Base-by-base conservation (phyloP, 176 grass and related monocot genomes). In the Elymus sibiricus region DNA sequence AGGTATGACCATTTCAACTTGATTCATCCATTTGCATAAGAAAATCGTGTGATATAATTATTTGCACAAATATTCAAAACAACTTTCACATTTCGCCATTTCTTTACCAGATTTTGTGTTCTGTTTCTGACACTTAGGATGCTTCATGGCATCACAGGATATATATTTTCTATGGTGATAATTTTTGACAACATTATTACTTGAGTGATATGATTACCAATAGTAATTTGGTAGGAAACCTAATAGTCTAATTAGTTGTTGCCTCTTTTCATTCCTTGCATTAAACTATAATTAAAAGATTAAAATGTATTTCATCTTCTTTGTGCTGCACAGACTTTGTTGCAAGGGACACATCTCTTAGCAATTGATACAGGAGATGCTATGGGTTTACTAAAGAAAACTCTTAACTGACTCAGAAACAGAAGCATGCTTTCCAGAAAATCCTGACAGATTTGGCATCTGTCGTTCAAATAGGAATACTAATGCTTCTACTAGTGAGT, bases 291-390 rank as follows among this genome's bases (percentile, higher is more conserved):
- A 44, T 27, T 51, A 34, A 70, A 78, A 38, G 5, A 7, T 7
- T 38, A 38, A 38, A 38, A 38, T 38, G 60, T 77, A 11, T 17
- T 87, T 38, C 37, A 38, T 38, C 37, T 38, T 38, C 37, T 38
- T 38, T 38, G 37, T 38, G 6, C 37, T 38, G 37, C n/a, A n/a
- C n/a, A n/a, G n/a, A n/a, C n/a, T n/a, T n/a, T n/a, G n/a, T n/a
- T n/a, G n/a, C n/a, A n/a, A n/a, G n/a, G n/a, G n/a, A n/a, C n/a
- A n/a, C n/a, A n/a, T n/a, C n/a, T n/a, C 42, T 85, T 98, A 86
- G 93, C 96, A 75, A 92, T 95, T 87, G 96, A 98, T 79, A 86
- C 90, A 35, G 92, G 88, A 82, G 93, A 93, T 69, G 96, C 96
- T 68, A 85, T 86, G 83, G 93, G 82, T 78, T 81, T 95, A 51